These are phyloP conservation scores for Erysimum pusillum DNA, from an alignment of 441 rosid species.

Conservation along the genomic window DNA sequence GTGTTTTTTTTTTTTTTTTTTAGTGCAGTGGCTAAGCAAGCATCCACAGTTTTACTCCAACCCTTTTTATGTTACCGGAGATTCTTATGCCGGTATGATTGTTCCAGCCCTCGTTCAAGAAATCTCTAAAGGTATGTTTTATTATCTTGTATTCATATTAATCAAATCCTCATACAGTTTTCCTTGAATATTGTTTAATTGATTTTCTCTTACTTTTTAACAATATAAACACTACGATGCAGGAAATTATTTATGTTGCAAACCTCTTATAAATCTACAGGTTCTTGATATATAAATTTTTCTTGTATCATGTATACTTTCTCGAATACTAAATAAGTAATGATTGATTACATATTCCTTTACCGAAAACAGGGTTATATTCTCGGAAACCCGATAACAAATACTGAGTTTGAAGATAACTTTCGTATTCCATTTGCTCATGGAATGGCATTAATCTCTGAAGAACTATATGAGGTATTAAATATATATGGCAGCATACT, in stretches of 20 bases:
- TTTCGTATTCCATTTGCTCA: slow-evolving; percentile 25
- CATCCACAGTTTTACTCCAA: slow-evolving; percentile 48
- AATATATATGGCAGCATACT: too few relatives aligned
- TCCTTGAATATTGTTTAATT: too few relatives aligned
- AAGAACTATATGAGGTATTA: slow-evolving; percentile 1
- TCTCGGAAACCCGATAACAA: slow-evolving; percentile 8
- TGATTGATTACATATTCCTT: too few relatives aligned
- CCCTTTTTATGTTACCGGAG: slow-evolving; percentile 47
- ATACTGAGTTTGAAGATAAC: neutral
- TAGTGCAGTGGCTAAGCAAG: slow-evolving; percentile 52
- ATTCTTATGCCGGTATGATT: slow-evolving; percentile 52
- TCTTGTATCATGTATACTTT: too few relatives aligned
- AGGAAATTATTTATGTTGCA: slow-evolving; percentile 41
- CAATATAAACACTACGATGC: slow-evolving; percentile 17
- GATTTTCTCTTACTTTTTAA: neutral
- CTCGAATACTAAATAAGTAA: too few relatives aligned
- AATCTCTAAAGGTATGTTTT: slow-evolving; percentile 50
- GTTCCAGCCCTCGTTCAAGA: slow-evolving; percentile 48
- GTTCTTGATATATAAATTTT: neutral
- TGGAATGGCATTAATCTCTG: slow-evolving; percentile 36
- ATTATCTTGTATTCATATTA: too few relatives aligned
- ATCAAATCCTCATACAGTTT: neutral
- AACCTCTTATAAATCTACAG: slow-evolving; percentile 48
- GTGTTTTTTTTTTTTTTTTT: neutral
- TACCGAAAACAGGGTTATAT: slow-evolving; percentile 19